Evolutionary conservation across 257 asterid genomes (phyloP).

Genomic region (Avicennia marina): DNA sequence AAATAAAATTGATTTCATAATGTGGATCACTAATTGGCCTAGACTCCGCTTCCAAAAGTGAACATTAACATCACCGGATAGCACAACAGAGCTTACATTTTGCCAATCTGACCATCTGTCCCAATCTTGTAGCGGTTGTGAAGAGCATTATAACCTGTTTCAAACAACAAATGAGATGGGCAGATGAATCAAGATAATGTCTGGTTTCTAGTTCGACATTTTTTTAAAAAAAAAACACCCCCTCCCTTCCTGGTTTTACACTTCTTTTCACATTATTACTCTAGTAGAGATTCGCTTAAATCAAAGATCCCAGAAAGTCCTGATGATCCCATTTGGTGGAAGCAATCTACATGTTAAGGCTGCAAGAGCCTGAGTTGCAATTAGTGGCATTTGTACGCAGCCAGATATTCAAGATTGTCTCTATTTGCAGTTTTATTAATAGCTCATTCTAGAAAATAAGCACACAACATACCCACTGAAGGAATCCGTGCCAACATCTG

Average conservation of each 20-base stretch:
- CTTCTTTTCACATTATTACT: too few relatives aligned
- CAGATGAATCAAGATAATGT: too few relatives aligned
- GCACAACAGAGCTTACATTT: constrained; percentile 46
- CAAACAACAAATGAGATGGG: constrained; percentile 7
- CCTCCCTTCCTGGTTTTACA: too few relatives aligned
- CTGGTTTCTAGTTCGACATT: too few relatives aligned
- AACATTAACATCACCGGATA: neutral
- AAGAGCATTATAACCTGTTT: constrained; percentile 61
- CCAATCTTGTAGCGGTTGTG: constrained; percentile 71
- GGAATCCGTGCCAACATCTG: constrained; percentile 81
- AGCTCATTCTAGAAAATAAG: neutral
- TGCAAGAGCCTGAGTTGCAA: neutral
- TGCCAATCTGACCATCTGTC: constrained; percentile 53
- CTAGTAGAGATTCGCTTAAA: too few relatives aligned
- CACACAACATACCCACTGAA: constrained; percentile 49
- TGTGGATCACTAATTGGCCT: neutral
- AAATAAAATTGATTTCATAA: neutral
- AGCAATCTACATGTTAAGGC: neutral
- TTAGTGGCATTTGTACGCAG: too few relatives aligned
- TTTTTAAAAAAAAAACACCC: too few relatives aligned
- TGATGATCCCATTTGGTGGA: too few relatives aligned
- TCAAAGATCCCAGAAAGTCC: too few relatives aligned
- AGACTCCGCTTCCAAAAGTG: neutral
- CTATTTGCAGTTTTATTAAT: neutral
- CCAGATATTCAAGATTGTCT: neutral